These are phyloP conservation scores for Penicillium taxi DNA, from an alignment of 495 filamentous ascomycete genomes.

Conservation along the genomic window DNA sequence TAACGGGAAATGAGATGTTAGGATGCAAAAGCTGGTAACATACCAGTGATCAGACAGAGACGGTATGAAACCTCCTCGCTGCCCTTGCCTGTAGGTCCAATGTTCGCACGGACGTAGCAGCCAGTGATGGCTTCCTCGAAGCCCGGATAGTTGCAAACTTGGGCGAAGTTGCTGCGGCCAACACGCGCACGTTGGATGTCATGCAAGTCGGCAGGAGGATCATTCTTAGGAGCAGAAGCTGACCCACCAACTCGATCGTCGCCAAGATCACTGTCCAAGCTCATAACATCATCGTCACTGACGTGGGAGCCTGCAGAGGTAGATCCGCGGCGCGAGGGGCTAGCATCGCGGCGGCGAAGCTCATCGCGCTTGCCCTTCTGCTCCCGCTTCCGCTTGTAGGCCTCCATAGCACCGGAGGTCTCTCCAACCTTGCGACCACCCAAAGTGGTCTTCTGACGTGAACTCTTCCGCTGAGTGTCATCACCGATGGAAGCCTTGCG, in stretches of 20 bases:
- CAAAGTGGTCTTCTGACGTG: slow-evolving; percentile 69
- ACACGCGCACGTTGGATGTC: slow-evolving; percentile 78
- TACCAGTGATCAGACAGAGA: slow-evolving; percentile 80
- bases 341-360: slow-evolving; percentile 58
- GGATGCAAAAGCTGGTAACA: slow-evolving; percentile 5
- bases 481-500: slow-evolving; percentile 75
- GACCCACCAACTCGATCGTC: slow-evolving; percentile 44
- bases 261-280: slow-evolving; percentile 73
- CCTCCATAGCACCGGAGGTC: slow-evolving; percentile 66
- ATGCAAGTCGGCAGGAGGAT: slow-evolving; percentile 58
- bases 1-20: slow-evolving; percentile 22
- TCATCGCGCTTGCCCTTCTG: slow-evolving; percentile 67
- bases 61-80: no score
- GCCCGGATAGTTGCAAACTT: slow-evolving; percentile 83
- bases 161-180: slow-evolving; percentile 70
- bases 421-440: slow-evolving; percentile 74
- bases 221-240: slow-evolving; percentile 39
- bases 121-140: slow-evolving; percentile 72
- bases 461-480: slow-evolving; percentile 66
- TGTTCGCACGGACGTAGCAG: slow-evolving; percentile 73
- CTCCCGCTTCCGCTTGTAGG: slow-evolving; percentile 74
- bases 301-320: slow-evolving; percentile 41
- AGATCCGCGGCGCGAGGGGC: slow-evolving; percentile 44
- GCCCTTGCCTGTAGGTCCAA: slow-evolving; percentile 62
- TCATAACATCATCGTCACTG: slow-evolving; percentile 61